These are phyloP conservation scores for Cyamopsis tetragonoloba DNA, from an alignment of 306 rosid species.

Conservation along the genomic window DNA sequence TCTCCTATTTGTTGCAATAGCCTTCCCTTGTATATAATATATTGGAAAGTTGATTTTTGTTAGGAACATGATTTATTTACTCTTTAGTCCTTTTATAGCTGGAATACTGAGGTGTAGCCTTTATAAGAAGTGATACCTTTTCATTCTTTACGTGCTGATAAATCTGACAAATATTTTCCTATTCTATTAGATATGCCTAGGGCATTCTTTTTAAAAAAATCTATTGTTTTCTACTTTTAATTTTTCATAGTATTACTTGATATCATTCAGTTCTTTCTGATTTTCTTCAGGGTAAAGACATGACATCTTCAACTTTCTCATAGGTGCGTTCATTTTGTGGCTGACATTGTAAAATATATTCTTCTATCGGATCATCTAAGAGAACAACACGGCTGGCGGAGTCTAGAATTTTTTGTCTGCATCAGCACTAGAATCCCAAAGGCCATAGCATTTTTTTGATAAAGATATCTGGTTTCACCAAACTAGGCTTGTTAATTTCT, in stretches of 20 bases:
- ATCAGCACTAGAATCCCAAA: slow-evolving; percentile 13
- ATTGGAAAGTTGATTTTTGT: slow-evolving; percentile 4
- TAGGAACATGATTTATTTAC: neutral
- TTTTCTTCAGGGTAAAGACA: slow-evolving; percentile 39
- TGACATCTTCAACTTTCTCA: slow-evolving; percentile 10
- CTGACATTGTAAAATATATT: neutral
- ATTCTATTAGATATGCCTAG: neutral
- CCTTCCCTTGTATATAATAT: neutral
- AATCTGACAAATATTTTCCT: neutral
- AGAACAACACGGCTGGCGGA: slow-evolving; percentile 1
- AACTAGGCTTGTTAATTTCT: slow-evolving; percentile 1
- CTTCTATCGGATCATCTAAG: slow-evolving; percentile 17
- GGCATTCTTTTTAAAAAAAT: neutral
- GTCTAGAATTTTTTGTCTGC: neutral
- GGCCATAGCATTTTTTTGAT: neutral
- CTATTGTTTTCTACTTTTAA: neutral
- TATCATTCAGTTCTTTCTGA: slow-evolving; percentile 20
- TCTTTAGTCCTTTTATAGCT: slow-evolving; percentile 1
- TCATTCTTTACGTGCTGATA: neutral
- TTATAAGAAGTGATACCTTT: neutral
- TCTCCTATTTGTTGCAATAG: slow-evolving; percentile 1
- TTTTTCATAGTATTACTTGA: slow-evolving; percentile 20
- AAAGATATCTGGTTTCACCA: neutral
- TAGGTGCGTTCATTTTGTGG: slow-evolving; percentile 13
- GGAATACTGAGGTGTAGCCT: neutral